Conservation (phyloP, 2,329 filamentous ascomycete species). For the Neoascochyta sp. region DNA sequence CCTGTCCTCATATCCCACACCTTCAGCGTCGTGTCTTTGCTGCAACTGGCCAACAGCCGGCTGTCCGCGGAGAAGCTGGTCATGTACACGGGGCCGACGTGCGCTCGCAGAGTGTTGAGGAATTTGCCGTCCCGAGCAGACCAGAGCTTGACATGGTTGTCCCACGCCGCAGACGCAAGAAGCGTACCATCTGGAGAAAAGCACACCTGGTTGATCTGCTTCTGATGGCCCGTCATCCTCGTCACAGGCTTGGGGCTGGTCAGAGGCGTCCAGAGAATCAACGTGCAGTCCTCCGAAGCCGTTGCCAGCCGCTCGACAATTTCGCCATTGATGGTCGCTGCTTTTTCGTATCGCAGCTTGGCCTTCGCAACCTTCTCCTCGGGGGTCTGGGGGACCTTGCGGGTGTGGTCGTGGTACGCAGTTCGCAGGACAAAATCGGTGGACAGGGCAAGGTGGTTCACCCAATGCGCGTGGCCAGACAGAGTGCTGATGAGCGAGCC, state of each 20-base stretch:
- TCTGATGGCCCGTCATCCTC: conserved; percentile 90
- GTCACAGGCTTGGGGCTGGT: conserved; percentile 75
- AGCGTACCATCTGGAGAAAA: conserved; percentile 87
- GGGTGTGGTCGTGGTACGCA: conserved; percentile 77
- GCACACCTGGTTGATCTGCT: conserved; percentile 91
- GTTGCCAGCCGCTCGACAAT: conserved; percentile 82
- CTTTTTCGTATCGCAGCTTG: conserved; percentile 78
- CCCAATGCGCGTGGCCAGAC: conserved; percentile 82
- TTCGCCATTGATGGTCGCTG: conserved; percentile 70
- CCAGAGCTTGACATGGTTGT: conserved; percentile 95
- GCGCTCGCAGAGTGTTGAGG: conserved; percentile 80
- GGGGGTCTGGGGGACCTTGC: conserved; percentile 63
- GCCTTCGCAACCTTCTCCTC: conserved; percentile 73
- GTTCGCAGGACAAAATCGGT: conserved; percentile 88
- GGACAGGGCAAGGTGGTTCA: conserved; percentile 90
- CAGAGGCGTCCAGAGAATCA: conserved; percentile 90
- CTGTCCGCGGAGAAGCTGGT: conserved; percentile 91
- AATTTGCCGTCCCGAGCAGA: conserved; percentile 72
- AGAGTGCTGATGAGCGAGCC: conserved; percentile 79
- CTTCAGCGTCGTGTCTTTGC: conserved; percentile 90
- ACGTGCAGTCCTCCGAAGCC: conserved; percentile 91
- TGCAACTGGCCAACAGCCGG: conserved; percentile 78
- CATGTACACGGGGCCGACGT: conserved; percentile 89
- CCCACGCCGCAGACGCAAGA: conserved; percentile 85
- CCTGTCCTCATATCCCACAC: conserved; percentile 88